Conservation (phyloP, 805 yeast genomes). For the Candida wancherniae region DNA sequence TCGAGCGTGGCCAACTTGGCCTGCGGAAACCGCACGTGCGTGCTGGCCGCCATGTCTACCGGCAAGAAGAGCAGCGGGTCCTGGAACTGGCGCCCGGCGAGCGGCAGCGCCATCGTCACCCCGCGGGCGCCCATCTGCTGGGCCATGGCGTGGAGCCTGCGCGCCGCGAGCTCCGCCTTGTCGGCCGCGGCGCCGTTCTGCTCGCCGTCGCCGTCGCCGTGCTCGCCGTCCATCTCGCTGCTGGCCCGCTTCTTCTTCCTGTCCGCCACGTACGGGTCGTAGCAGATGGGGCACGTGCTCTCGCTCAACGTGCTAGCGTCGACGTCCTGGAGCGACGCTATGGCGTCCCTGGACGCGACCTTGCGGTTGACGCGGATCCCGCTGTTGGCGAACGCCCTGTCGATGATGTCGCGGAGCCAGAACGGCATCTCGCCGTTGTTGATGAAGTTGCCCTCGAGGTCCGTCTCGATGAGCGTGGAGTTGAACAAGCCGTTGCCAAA, state of each 20-base stretch:
- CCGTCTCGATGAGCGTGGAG: constrained; percentile 13
- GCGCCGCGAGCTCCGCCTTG: too few species aligned
- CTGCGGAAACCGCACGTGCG: constrained; percentile 11
- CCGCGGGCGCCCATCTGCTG: constrained; percentile 1
- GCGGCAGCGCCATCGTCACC: constrained; percentile 3
- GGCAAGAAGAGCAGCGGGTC: constrained; percentile 16
- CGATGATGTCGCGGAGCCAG: constrained; percentile 22
- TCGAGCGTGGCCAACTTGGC: constrained; percentile 6
- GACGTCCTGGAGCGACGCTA: constrained; percentile 27
- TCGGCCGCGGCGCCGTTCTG: constrained; percentile 1
- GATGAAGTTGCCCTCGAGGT: constrained; percentile 14
- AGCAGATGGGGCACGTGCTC: constrained; percentile 38
- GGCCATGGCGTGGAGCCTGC: constrained; percentile 5
- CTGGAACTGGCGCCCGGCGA: constrained; percentile 1
- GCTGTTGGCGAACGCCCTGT: constrained; percentile 29
- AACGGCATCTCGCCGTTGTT: constrained; percentile 14
- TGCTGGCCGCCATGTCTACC: constrained; percentile 8
- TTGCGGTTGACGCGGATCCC: constrained; percentile 23
- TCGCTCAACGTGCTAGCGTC: constrained; percentile 15
- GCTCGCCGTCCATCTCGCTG: constrained; percentile 6
- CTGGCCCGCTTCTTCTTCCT: constrained; percentile 11
- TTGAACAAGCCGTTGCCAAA: constrained; percentile 11
- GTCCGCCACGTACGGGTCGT: constrained; percentile 26
- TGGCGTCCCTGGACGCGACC: constrained; percentile 37
- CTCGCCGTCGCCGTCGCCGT: not conserved